These are phyloP conservation scores for Udeniomyces megalosporus DNA, from an alignment of 768 basidiomycete genomes.

Conservation along the genomic window DNA sequence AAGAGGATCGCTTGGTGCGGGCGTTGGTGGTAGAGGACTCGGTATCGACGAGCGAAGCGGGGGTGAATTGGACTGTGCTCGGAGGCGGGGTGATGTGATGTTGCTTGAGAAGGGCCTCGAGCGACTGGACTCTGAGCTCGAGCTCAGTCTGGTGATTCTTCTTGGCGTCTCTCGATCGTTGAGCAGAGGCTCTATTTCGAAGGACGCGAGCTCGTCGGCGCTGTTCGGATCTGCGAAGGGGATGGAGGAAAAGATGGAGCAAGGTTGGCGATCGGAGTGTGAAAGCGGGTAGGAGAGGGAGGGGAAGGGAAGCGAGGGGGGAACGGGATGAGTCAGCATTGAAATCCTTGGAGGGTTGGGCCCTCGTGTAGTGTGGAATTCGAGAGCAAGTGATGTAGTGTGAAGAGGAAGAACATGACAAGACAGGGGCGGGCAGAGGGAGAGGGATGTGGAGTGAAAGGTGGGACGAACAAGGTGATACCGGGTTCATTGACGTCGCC, in stretches of 20 bases:
- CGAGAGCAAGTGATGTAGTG: not conserved
- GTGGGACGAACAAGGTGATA: constrained; percentile 8
- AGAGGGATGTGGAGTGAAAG: not conserved
- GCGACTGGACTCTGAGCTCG: constrained; percentile 7
- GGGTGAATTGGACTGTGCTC: no score
- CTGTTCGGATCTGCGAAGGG: constrained; percentile 5
- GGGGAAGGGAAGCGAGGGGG: no score
- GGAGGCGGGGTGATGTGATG: no score
- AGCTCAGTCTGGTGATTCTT: constrained; percentile 13
- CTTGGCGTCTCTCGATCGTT: constrained; percentile 15
- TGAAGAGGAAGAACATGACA: not conserved
- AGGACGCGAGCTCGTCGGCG: constrained; percentile 15
- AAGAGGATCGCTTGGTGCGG: not conserved
- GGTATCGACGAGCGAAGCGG: not conserved
- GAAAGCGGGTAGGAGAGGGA: no score
- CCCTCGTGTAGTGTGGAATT: no score
- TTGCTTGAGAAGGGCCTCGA: not conserved
- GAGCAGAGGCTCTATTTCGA: constrained; percentile 15
- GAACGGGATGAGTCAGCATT: not conserved
- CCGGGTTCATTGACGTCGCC: constrained; percentile 15
- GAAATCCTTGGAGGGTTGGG: no score
- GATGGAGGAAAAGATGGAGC: not conserved
- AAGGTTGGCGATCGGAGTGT: no score
- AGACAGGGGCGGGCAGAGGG: not conserved
- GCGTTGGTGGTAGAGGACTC: not conserved